Conservation (phyloP, 2,329 filamentous ascomycete genomes). For the Botrytis fabae region DNA sequence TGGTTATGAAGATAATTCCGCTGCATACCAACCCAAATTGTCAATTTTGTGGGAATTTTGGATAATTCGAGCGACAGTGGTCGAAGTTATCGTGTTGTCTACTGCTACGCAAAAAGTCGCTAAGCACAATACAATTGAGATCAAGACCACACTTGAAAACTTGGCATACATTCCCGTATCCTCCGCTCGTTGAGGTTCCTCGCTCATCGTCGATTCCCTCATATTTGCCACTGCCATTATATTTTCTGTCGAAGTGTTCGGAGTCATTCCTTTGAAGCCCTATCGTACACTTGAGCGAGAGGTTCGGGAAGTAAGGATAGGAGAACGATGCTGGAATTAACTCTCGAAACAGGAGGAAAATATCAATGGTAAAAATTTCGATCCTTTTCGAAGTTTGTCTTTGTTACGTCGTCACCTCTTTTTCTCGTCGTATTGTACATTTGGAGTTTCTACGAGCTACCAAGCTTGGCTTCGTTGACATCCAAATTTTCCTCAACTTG, state of each 20-base stretch:
- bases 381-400: neutral
- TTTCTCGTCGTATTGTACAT: neutral
- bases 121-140: neutral
- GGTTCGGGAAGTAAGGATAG: neutral
- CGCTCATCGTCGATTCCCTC: neutral
- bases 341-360: neutral
- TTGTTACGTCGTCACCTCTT: neutral
- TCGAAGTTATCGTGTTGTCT: neutral
- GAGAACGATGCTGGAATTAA: neutral
- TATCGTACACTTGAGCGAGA: neutral
- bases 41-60: neutral
- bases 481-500: neutral
- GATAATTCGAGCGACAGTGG: neutral
- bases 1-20: neutral
- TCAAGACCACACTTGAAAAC: neutral
- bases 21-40: slow-evolving; percentile 25
- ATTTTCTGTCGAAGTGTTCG: neutral
- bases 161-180: neutral
- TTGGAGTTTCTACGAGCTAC: neutral
- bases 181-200: neutral
- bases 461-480: neutral
- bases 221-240: neutral
- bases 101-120: neutral
- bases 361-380: neutral
- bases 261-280: neutral